Percentiles rank a stretch among this genome's conserved stretches.
Conservation (phyloP, 305 asterid species). For the Andrographis paniculata region DNA sequence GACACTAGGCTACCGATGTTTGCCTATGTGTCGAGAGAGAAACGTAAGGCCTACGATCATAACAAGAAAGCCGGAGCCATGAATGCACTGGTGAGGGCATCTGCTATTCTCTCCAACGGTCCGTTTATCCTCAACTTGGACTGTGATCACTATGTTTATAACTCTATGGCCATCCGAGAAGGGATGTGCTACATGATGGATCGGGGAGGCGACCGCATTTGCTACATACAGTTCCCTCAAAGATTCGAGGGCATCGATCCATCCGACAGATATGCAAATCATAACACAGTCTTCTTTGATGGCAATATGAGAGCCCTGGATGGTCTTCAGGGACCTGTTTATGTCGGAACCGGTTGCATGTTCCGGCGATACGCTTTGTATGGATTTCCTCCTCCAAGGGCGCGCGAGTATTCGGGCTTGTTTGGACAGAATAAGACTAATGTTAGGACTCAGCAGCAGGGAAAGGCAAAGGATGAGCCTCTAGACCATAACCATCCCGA, state of each 20-base stretch:
- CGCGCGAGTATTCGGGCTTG: slow-evolving; percentile 63
- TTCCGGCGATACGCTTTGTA: slow-evolving; percentile 85
- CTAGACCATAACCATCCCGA: slow-evolving; percentile 56
- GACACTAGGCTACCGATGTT: slow-evolving; percentile 88
- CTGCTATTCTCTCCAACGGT: slow-evolving; percentile 90
- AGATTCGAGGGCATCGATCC: slow-evolving; percentile 98
- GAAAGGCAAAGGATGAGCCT: slow-evolving; percentile 59
- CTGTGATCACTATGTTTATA: slow-evolving; percentile 87
- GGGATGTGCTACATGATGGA: slow-evolving; percentile 99
- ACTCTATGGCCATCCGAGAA: slow-evolving; percentile 66
- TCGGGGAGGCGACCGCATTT: slow-evolving; percentile 89
- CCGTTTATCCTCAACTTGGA: slow-evolving; percentile 92
- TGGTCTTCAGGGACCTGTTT: slow-evolving; percentile 96
- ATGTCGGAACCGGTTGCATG: slow-evolving; percentile 96
- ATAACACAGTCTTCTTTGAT: slow-evolving; percentile 89
- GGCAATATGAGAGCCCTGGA: slow-evolving; percentile 98
- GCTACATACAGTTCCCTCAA: slow-evolving; percentile 95
- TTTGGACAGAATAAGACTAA: slow-evolving; percentile 52
- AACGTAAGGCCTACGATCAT: slow-evolving; percentile 78
- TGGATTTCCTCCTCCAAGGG: slow-evolving; percentile 81
- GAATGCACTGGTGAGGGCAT: slow-evolving; percentile 92
- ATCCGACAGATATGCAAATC: slow-evolving; percentile 95
- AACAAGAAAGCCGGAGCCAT: slow-evolving; percentile 98
- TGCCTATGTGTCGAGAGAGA: slow-evolving; percentile 90
- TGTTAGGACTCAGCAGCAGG: slow-evolving; percentile 28